Evolutionary conservation across 2,329 filamentous ascomycete species (phyloP).

Genomic region (Cordyceps tenuipes): DNA sequence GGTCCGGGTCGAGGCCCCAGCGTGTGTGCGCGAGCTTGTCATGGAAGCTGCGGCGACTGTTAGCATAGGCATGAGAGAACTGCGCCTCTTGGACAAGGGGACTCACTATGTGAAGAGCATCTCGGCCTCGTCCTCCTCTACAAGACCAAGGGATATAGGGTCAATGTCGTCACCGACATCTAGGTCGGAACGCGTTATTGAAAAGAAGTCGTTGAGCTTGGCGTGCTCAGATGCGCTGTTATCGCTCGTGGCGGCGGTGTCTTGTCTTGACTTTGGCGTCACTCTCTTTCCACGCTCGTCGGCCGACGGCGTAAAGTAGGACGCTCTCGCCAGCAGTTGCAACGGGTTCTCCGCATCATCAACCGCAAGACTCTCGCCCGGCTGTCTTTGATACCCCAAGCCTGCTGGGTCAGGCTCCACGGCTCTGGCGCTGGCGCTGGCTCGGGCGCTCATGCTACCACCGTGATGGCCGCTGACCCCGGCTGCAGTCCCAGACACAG

Average conservation of each 20-base stretch:
- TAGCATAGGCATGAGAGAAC: neutral
- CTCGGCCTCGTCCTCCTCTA: conserved; percentile 56
- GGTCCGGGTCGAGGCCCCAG: conserved; percentile 61
- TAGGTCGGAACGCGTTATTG: conserved; percentile 52
- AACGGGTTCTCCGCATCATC: conserved; percentile 70
- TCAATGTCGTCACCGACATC: conserved; percentile 58
- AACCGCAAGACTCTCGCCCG: conserved; percentile 48
- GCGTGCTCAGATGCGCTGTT: conserved; percentile 15
- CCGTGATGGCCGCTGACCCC: conserved; percentile 3
- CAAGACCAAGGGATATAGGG: conserved; percentile 61
- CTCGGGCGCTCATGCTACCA: neutral
- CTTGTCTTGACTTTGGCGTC: conserved; percentile 17
- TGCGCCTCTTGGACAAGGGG: too few species aligned
- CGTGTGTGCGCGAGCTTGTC: conserved; percentile 62
- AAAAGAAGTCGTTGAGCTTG: conserved; percentile 56
- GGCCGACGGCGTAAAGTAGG: conserved; percentile 54
- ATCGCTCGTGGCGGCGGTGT: conserved; percentile 22
- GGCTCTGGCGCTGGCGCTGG: neutral
- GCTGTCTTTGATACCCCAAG: conserved; percentile 12
- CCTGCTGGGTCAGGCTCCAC: neutral
- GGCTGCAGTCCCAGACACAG: neutral
- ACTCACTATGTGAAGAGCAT: conserved; percentile 57
- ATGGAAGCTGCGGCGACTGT: conserved; percentile 46
- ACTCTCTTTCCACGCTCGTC: conserved; percentile 22
- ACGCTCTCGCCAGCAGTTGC: conserved; percentile 64